Percentiles rank a stretch among this genome's conserved stretches.
Evolutionary conservation across 1,284 basidiomycete species (phyloP).

Genomic region (Tilletia setariae): DNA sequence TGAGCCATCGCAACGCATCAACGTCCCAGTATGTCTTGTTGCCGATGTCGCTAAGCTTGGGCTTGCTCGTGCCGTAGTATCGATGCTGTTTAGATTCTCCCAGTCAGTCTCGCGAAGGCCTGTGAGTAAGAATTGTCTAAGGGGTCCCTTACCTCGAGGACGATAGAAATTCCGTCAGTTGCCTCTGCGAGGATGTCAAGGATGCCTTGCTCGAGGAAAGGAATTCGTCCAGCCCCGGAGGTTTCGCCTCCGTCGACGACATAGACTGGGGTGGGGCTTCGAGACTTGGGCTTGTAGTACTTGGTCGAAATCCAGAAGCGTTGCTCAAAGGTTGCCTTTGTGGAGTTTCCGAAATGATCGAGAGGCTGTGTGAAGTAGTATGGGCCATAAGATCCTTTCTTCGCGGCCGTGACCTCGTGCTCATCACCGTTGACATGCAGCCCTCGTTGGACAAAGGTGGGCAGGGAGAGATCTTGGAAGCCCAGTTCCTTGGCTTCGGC

Average conservation of each 20-base stretch:
- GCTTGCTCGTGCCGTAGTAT: constrained; percentile 68
- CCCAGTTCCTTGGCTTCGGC: background rate
- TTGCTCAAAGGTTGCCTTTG: constrained; percentile 58
- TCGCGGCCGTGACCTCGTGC: background rate
- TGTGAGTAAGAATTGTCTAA: too few relatives aligned
- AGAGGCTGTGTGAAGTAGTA: constrained; percentile 75
- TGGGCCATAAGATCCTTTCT: background rate
- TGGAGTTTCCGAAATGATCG: constrained; percentile 63
- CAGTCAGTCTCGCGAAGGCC: too few relatives aligned
- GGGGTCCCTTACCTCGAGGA: constrained; percentile 64
- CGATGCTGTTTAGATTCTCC: constrained; percentile 31
- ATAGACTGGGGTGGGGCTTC: constrained; percentile 42
- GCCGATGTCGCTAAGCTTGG: constrained; percentile 70
- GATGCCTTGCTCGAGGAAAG: constrained; percentile 63
- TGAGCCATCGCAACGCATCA: constrained; percentile 70
- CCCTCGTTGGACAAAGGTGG: background rate
- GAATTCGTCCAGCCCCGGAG: constrained; percentile 37
- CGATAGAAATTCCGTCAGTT: constrained; percentile 76
- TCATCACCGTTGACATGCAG: background rate
- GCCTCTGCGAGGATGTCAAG: constrained; percentile 76
- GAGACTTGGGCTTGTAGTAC: constrained; percentile 75
- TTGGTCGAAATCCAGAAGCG: constrained; percentile 82
- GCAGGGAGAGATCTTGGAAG: background rate
- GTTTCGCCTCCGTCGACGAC: constrained; percentile 55
- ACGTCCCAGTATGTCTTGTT: constrained; percentile 54